Conservation (phyloP, 805 yeast genomes). For the Candida chauliodis region DNA sequence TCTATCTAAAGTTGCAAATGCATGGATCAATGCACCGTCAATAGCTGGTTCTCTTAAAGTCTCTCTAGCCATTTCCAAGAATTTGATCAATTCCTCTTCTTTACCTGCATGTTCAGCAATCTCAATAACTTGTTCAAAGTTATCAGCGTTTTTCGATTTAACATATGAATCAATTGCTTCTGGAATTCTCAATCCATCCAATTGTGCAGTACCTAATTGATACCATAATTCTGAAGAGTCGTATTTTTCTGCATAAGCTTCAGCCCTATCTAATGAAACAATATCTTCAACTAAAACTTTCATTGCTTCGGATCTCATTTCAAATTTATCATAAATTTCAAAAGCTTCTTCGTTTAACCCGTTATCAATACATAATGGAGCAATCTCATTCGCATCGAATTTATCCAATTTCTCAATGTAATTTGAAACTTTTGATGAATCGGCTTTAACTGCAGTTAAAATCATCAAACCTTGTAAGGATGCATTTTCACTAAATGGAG, state of each 20-base stretch:
- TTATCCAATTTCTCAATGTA: conserved; percentile 88
- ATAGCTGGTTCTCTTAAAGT: conserved; percentile 85
- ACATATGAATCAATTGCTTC: conserved; percentile 92
- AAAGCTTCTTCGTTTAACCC: conserved; percentile 91
- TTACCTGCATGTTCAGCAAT: conserved; percentile 93
- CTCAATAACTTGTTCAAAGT: conserved; percentile 88
- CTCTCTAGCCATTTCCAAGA: conserved; percentile 86
- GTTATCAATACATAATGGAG: conserved; percentile 85
- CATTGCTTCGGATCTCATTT: conserved; percentile 74
- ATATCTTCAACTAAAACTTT: conserved; percentile 88
- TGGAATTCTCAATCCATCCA: conserved; percentile 86
- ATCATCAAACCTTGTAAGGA: conserved; percentile 90
- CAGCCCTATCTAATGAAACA: conserved; percentile 93
- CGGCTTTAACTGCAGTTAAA: conserved; percentile 94
- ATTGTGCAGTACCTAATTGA: conserved; percentile 92
- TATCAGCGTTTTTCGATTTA: conserved; percentile 86
- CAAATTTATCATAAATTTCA: conserved; percentile 84
- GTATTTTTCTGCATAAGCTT: conserved; percentile 84
- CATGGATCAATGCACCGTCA: conserved; percentile 87
- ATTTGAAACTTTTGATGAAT: conserved; percentile 74
- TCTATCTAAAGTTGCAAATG: conserved; percentile 76
- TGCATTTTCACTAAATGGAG: conserved; percentile 93
- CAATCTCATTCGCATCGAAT: conserved; percentile 91
- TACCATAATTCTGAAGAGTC: conserved; percentile 89
- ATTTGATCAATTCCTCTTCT: conserved; percentile 87